Evolutionary conservation across 176 grass and related monocot genomes (phyloP), one percentile per base, ranked within the genome.

Genomic region (Pontederia crassipes): DNA sequence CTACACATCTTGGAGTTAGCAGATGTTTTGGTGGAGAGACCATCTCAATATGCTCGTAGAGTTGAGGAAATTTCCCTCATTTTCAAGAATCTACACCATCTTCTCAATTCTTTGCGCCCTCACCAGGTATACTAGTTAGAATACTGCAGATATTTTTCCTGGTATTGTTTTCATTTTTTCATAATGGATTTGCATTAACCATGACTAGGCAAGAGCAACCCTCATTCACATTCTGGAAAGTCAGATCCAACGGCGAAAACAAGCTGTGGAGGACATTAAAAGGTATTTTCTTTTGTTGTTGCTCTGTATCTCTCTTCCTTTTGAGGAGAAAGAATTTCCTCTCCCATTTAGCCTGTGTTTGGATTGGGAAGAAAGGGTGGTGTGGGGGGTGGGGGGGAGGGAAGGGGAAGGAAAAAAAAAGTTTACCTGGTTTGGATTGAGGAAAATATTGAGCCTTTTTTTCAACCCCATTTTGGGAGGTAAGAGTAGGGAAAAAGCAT

Each of bases 1-100:
- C 81, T 97, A 13, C 92, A 97, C 78, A 88, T 97, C 68, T 62
- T 91, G 76, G 92, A 91, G 74, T 60, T 97, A 66, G 92, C 87
- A 62, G 87, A 88, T 85, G 82, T 97, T 73, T 68, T 91, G 69
- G 81, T 97, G 61, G 87, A 97, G 74, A 83, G 92, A 48, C 87
- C 84, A 12, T 91, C 92, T 71, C 87, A 97, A 74, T 91, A 85
- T 85, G 81, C 92, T 67, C 76, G 79, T 45, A 88, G 87, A 70
- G 84, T 97, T 2, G 92, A 97, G 74, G 92, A 91, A 29, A 88
- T 97, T 52, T 91, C 87, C 4, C 84, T 91, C 15, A 97, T 97
- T 70, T 88, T 91, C 81, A 79, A 84, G 62, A 97, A 97, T 66
- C 66, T 88, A 17, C 87, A 97, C 27, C 92, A 91, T 75, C 74